Evolutionary conservation across 257 asterid species (phyloP).

Genomic region (Gentiana dahurica): DNA sequence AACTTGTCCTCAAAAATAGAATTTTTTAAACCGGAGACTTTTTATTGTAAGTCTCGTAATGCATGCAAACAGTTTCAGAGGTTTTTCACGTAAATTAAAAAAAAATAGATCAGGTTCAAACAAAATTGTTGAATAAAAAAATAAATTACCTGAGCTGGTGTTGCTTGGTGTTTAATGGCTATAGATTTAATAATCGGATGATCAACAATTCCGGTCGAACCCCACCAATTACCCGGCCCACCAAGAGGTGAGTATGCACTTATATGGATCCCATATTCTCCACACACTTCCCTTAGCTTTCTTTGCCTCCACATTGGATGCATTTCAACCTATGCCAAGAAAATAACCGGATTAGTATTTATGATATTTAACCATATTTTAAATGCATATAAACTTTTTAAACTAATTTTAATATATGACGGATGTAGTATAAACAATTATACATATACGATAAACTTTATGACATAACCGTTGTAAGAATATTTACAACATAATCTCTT

Average conservation of each 20-base stretch:
- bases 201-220: constrained; percentile 59
- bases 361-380: too few species aligned
- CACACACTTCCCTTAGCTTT: constrained; percentile 42
- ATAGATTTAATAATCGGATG: constrained; percentile 44
- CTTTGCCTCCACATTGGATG: constrained; percentile 89
- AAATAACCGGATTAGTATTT: too few species aligned
- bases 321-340: constrained; percentile 64
- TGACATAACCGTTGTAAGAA: too few species aligned
- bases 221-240: constrained; percentile 81
- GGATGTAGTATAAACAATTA: too few species aligned
- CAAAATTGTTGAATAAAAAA: background rate
- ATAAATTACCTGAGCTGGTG: constrained; percentile 61
- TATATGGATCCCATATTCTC: constrained; percentile 46
- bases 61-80: background rate
- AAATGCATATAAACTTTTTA: background rate
- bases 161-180: constrained; percentile 46
- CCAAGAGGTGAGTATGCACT: constrained; percentile 82
- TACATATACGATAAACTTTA: too few species aligned
- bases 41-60: background rate
- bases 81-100: background rate
- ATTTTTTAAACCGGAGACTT: background rate
- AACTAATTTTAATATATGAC: background rate
- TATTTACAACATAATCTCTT: too few species aligned
- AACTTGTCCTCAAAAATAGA: background rate
- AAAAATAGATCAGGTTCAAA: too few species aligned